Conservation (phyloP, 1,139 yeast genomes). For the Yarrowia galli region DNA sequence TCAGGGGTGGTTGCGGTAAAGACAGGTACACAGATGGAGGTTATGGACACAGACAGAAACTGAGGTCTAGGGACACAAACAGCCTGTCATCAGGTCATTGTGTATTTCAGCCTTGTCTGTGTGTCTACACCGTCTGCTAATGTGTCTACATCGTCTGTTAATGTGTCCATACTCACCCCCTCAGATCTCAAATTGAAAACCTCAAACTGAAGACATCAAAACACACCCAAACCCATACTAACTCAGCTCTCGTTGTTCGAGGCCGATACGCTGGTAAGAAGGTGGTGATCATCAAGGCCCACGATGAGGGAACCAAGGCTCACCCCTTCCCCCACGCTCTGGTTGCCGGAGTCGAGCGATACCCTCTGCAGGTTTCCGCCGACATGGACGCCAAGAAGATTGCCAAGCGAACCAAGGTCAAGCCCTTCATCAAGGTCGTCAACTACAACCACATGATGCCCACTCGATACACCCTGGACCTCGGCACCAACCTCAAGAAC, state of each 20-base stretch:
- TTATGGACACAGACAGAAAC: not conserved
- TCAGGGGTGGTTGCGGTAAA: too few species aligned
- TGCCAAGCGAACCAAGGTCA: constrained; percentile 97
- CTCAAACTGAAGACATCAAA: too few species aligned
- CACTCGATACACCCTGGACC: constrained; percentile 98
- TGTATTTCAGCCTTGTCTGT: not conserved
- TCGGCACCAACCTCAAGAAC: constrained; percentile 85
- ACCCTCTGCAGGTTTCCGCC: constrained; percentile 97
- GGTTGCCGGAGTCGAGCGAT: constrained; percentile 99
- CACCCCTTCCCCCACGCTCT: constrained; percentile 99
- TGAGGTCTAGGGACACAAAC: not conserved
- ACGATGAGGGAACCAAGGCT: constrained; percentile 98
- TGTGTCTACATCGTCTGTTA: too few species aligned
- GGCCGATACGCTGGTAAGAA: constrained; percentile 99
- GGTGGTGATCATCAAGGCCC: constrained; percentile 98
- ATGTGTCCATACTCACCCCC: too few species aligned
- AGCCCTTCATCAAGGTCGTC: constrained; percentile 98
- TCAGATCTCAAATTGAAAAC: not conserved
- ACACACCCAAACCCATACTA: constrained; percentile 29
- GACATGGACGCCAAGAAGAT: constrained; percentile 95
- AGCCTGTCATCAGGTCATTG: constrained; percentile 10
- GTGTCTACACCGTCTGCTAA: too few species aligned
- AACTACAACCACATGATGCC: constrained; percentile 99
- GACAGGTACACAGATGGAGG: too few species aligned
- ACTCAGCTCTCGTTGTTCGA: constrained; percentile 95